Percentiles rank a stretch among this genome's conserved stretches.
These are phyloP conservation scores for Eucalyptus brandiana DNA, from an alignment of 345 rosid genomes.

Conservation along the genomic window DNA sequence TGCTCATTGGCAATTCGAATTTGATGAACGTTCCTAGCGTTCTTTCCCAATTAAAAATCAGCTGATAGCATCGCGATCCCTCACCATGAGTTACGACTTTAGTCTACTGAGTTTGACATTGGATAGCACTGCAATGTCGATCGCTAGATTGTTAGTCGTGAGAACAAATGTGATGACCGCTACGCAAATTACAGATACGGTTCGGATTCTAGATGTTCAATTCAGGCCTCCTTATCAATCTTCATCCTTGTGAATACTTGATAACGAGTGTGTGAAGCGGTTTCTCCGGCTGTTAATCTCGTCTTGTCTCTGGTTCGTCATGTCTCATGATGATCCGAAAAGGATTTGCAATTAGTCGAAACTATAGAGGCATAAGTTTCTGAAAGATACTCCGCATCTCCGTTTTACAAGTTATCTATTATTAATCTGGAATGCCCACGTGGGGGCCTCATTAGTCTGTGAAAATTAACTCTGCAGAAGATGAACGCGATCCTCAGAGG, in stretches of 20 bases:
- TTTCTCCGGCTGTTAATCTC: not conserved
- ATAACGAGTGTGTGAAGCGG: not conserved
- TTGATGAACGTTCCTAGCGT: not conserved
- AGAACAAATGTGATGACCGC: not conserved
- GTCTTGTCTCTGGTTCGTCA: not conserved
- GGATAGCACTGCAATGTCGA: not conserved
- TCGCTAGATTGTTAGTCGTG: not conserved
- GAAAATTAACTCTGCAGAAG: constrained; percentile 40
- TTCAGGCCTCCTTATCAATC: not conserved
- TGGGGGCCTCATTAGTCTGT: not conserved
- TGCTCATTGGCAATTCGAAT: not conserved
- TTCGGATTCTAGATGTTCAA: not conserved
- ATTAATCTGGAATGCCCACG: not conserved
- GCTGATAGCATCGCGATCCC: not conserved
- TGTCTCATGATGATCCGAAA: not conserved
- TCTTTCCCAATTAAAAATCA: not conserved
- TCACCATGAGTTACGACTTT: not conserved
- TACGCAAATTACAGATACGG: not conserved
- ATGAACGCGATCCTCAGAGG: constrained; percentile 48
- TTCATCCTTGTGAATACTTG: not conserved
- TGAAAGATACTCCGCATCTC: not conserved
- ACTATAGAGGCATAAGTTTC: not conserved
- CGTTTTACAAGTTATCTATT: not conserved
- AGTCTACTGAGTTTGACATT: not conserved
- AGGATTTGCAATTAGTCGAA: not conserved